These are phyloP conservation scores for Furcasterigmium sp. DNA, from an alignment of 2,329 filamentous ascomycete genomes.

Conservation along the genomic window DNA sequence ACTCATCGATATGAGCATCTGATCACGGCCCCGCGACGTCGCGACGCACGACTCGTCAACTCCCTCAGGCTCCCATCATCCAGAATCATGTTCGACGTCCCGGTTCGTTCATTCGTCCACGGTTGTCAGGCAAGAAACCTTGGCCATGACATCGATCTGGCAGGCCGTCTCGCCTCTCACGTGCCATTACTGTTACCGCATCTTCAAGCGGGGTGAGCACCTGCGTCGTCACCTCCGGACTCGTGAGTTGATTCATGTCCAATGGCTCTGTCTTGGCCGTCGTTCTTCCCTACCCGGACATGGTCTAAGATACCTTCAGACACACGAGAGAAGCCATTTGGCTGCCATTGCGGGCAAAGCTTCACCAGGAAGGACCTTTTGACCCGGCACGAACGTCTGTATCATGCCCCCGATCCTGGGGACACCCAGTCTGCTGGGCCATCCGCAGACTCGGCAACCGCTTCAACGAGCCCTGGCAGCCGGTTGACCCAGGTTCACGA, in stretches of 20 bases:
- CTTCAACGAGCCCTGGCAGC: neutral
- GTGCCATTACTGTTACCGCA: constrained; percentile 1
- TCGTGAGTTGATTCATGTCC: neutral
- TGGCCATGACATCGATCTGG: too few relatives aligned
- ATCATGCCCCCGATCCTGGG: constrained; percentile 3
- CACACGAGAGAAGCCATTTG: constrained; percentile 4
- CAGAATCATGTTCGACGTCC: too few relatives aligned
- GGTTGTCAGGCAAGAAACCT: too few relatives aligned
- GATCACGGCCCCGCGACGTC: too few relatives aligned
- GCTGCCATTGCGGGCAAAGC: constrained; percentile 3
- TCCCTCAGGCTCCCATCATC: too few relatives aligned
- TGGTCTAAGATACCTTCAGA: neutral
- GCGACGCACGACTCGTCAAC: too few relatives aligned
- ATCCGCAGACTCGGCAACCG: too few relatives aligned
- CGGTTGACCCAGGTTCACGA: neutral
- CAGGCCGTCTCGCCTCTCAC: too few relatives aligned
- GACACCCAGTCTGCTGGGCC: too few relatives aligned
- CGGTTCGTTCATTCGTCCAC: too few relatives aligned
- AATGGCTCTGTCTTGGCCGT: too few relatives aligned
- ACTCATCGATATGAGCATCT: too few relatives aligned
- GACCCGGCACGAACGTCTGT: constrained; percentile 4
- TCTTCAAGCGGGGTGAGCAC: constrained; percentile 2
- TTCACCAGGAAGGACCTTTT: constrained; percentile 3
- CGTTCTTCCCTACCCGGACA: neutral
- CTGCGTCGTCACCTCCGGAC: constrained; percentile 2